A percentile compares a stretch with the other conserved stretches of the same genome.
Evolutionary conservation across 371 early-diverging fungal genomes (phyloP).

Genomic region (Zychaea mexicana): DNA sequence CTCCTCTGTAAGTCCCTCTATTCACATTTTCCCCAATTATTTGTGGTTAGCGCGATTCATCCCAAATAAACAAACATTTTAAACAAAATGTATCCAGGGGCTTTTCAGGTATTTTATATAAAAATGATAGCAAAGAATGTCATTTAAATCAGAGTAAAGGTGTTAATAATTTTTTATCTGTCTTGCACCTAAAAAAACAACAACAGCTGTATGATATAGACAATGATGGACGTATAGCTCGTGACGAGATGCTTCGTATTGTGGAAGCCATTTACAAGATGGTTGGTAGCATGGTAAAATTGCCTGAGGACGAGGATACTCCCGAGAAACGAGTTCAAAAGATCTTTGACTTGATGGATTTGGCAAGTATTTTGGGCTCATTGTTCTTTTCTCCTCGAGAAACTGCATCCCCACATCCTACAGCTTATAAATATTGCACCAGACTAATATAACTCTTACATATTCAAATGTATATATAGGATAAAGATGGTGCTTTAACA

Average conservation of each 20-base stretch:
- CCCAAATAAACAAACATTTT: no score
- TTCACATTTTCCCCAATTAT: neutral
- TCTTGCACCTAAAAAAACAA: constrained; percentile 21
- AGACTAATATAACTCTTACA: no score
- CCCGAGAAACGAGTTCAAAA: constrained; percentile 91
- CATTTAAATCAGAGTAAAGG: neutral
- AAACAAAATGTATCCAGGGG: constrained; percentile 34
- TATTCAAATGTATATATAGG: constrained; percentile 30
- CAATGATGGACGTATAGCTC: constrained; percentile 86
- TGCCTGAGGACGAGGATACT: constrained; percentile 92
- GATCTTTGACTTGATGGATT: constrained; percentile 90
- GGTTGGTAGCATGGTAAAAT: constrained; percentile 89
- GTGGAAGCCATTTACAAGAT: constrained; percentile 94
- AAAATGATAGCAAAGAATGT: neutral
- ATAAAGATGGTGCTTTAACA: constrained; percentile 76
- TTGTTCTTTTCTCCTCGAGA: no score
- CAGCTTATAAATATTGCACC: no score
- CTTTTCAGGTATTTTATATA: constrained; percentile 35
- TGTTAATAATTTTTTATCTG: neutral
- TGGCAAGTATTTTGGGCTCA: constrained; percentile 47
- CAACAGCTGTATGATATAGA: constrained; percentile 92
- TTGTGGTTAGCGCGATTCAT: no score
- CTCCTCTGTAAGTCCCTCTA: constrained; percentile 64
- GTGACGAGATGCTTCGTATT: constrained; percentile 87
- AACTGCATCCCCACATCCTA: no score